These are phyloP conservation scores for Phyllosticta paracitricarpa DNA, from an alignment of 2,329 filamentous ascomycete species.

Conservation along the genomic window DNA sequence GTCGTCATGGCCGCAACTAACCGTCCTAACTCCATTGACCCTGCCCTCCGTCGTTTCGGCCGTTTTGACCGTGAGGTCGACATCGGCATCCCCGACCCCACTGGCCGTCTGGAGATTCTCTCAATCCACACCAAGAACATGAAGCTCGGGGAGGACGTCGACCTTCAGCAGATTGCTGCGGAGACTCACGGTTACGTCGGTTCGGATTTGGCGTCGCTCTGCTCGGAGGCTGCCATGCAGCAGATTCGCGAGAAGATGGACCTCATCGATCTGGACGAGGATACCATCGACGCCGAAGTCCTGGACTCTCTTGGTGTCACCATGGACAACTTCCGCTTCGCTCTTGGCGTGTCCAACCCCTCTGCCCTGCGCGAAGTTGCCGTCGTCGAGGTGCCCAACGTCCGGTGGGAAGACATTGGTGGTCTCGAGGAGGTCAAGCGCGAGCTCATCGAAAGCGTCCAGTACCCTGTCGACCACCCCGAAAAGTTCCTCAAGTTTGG, in stretches of 20 bases:
- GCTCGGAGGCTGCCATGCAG: conserved; percentile 98
- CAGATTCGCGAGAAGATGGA: conserved; percentile 99
- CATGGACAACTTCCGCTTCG: conserved; percentile 99
- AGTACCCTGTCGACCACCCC: conserved; percentile 98
- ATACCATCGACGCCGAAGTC: conserved; percentile 97
- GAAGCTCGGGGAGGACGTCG: conserved; percentile 95
- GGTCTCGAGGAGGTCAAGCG: conserved; percentile 97
- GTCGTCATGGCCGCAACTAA: conserved; percentile 99
- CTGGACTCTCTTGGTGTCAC: conserved; percentile 96
- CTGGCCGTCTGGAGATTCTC: conserved; percentile 95
- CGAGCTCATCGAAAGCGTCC: conserved; percentile 96
- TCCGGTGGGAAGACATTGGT: conserved; percentile 99
- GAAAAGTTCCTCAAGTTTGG: conserved; percentile 99
- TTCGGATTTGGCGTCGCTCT: conserved; percentile 95
- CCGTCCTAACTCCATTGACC: conserved; percentile 96
- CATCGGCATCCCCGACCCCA: conserved; percentile 95
- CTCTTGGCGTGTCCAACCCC: conserved; percentile 94
- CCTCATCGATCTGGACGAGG: conserved; percentile 95
- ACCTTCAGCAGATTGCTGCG: conserved; percentile 89
- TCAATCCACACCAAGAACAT: conserved; percentile 99
- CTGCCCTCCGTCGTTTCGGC: conserved; percentile 91
- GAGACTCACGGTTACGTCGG: conserved; percentile 99
- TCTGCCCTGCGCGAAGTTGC: conserved; percentile 97
- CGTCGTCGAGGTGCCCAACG: conserved; percentile 97
- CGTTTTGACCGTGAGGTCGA: conserved; percentile 99